Percentiles rank a stretch among this genome's conserved stretches.
phyloP scores from a whole-genome alignment of 345 rosid genomes.

The Hibiscus syriacus region DNA sequence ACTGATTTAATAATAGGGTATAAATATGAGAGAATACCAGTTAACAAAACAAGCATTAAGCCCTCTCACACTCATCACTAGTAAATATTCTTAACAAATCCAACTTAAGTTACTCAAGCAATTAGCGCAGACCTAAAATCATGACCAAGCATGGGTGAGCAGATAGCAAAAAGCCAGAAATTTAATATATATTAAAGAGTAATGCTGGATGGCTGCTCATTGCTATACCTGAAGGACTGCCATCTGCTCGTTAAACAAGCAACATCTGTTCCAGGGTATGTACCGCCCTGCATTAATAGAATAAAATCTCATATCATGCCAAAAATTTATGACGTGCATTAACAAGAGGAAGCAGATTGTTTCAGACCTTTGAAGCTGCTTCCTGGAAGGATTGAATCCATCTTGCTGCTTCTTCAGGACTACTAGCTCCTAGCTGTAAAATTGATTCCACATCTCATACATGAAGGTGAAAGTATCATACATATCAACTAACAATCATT shows the following conservation, averaged over 20 bases:
- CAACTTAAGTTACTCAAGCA: background rate
- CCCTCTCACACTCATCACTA: background rate
- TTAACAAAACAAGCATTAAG: constrained; percentile 2
- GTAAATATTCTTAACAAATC: background rate
- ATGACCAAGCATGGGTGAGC: background rate
- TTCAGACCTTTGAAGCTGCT: constrained; percentile 63
- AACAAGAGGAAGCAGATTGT: constrained; percentile 6
- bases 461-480: constrained; percentile 10
- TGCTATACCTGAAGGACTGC: constrained; percentile 57
- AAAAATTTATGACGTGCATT: background rate
- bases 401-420: constrained; percentile 93
- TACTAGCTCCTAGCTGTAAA: constrained; percentile 78
- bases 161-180: background rate
- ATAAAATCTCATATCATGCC: background rate
- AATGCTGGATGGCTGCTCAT: background rate
- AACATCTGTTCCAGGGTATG: constrained; percentile 31
- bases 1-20: too few relatives aligned
- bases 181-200: background rate
- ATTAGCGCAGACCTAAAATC: background rate
- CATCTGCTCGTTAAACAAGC: constrained; percentile 57
- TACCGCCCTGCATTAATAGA: constrained; percentile 43
- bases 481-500: constrained; percentile 1
- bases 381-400: constrained; percentile 87
- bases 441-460: constrained; percentile 22
- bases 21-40: constrained; percentile 8